Percentiles rank a stretch among this genome's conserved stretches.
Evolutionary conservation across 148 eudicot genomes (phyloP).

Genomic region (Vaccinium darrowii): DNA sequence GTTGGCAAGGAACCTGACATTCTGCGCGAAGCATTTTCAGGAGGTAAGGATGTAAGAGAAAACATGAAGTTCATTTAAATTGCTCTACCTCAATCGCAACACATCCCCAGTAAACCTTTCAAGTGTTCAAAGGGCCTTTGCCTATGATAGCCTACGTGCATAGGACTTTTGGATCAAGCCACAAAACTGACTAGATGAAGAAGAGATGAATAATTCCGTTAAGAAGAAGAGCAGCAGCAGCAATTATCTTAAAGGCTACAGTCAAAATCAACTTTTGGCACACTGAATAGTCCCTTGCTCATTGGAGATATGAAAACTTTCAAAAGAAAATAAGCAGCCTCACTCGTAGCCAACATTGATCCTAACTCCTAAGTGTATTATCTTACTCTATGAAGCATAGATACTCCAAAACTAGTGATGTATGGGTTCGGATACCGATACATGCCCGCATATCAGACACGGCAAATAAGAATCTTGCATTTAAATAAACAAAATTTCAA

Average conservation of each 20-base stretch:
- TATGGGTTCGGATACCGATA: too few species aligned
- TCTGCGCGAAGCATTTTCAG: constrained; percentile 37
- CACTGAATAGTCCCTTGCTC: not conserved
- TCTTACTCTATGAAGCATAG: not conserved
- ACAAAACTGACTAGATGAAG: not conserved
- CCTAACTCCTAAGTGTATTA: not conserved
- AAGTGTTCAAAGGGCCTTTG: not conserved
- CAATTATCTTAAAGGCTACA: not conserved
- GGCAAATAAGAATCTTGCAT: too few species aligned
- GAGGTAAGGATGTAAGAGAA: not conserved
- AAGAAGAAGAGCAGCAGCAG: not conserved
- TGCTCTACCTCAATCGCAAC: not conserved
- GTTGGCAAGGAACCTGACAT: constrained; percentile 87
- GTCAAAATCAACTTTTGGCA: not conserved
- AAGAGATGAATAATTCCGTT: not conserved
- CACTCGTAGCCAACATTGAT: not conserved
- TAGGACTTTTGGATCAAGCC: not conserved
- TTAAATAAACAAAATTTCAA: too few species aligned
- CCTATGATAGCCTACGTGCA: not conserved
- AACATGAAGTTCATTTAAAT: not conserved
- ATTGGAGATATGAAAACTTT: not conserved
- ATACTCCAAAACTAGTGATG: too few species aligned
- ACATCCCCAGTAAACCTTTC: not conserved
- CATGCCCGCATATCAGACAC: too few species aligned
- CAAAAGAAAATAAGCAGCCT: not conserved